Conservation (phyloP, 495 filamentous ascomycete genomes). For the Extremus antarcticus region DNA sequence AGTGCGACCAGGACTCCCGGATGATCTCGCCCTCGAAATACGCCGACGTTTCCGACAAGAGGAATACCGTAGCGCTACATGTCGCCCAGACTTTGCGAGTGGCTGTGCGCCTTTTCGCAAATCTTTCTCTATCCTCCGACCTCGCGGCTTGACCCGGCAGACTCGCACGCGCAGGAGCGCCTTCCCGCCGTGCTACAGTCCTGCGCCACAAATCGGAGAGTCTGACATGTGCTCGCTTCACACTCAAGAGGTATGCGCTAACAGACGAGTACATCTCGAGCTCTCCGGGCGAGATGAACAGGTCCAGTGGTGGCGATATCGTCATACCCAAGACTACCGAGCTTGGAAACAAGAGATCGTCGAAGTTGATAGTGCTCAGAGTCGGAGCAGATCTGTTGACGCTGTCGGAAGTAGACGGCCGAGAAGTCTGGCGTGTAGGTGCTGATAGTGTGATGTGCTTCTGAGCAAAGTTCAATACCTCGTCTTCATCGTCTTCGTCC, state of each 20-base stretch:
- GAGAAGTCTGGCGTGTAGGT: neutral
- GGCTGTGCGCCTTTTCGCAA: slow-evolving; percentile 26
- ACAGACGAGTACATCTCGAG: slow-evolving; percentile 68
- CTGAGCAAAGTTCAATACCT: slow-evolving; percentile 65
- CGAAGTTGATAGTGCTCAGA: slow-evolving; percentile 39
- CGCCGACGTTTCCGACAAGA: slow-evolving; percentile 70
- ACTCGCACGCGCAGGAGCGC: neutral
- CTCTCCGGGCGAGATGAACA: slow-evolving; percentile 70
- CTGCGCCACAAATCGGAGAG: slow-evolving; percentile 78
- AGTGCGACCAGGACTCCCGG: slow-evolving; percentile 58
- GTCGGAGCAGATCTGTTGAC: neutral
- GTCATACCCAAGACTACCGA: slow-evolving; percentile 60
- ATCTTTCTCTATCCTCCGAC: slow-evolving; percentile 39
- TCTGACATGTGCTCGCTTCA: slow-evolving; percentile 71
- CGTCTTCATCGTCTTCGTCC: slow-evolving; percentile 62
- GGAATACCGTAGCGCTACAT: slow-evolving; percentile 69
- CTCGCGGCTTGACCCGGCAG: slow-evolving; percentile 31
- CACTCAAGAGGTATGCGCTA: slow-evolving; percentile 73
- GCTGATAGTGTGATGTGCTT: slow-evolving; percentile 52
- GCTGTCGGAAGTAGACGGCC: slow-evolving; percentile 15
- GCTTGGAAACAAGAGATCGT: slow-evolving; percentile 70
- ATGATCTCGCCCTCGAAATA: slow-evolving; percentile 89
- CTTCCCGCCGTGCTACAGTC: slow-evolving; percentile 57
- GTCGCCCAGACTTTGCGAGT: slow-evolving; percentile 72
- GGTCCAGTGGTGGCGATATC: slow-evolving; percentile 69